Conservation (phyloP, 2,329 filamentous ascomycete genomes). For the Elsinoe batatas region DNA sequence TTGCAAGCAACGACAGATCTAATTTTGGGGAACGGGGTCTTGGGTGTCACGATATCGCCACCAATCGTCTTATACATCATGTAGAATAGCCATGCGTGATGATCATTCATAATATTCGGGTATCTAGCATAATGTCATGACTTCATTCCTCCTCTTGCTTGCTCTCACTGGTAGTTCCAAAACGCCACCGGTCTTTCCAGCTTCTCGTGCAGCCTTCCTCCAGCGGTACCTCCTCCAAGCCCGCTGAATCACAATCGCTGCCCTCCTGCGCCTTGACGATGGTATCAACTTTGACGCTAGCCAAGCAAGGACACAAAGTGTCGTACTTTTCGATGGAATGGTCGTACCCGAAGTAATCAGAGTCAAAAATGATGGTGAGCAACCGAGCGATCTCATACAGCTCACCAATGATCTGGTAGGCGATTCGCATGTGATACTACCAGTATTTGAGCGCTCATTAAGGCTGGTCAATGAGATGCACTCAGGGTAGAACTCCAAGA, state of each 20-base stretch:
- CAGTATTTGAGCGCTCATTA: conserved; percentile 23
- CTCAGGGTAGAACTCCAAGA: conserved; percentile 45
- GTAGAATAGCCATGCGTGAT: too few species aligned
- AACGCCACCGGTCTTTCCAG: too few species aligned
- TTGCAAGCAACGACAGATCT: neutral
- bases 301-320: conserved; percentile 48
- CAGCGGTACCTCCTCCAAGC: conserved; percentile 28
- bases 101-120: too few species aligned
- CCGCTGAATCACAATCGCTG: conserved; percentile 44
- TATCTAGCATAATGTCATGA: too few species aligned
- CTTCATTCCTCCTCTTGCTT: too few species aligned
- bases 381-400: conserved; percentile 32
- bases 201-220: neutral
- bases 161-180: too few species aligned
- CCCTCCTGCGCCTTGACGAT: conserved; percentile 39
- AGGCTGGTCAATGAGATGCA: too few species aligned
- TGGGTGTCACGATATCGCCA: too few species aligned
- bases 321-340: conserved; percentile 46
- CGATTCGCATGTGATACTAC: neutral
- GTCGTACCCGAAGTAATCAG: conserved; percentile 30
- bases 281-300: conserved; percentile 49
- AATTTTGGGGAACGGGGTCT: neutral
- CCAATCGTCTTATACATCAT: too few species aligned
- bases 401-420: conserved; percentile 20
- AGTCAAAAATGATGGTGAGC: conserved; percentile 32